Evolutionary conservation across 306 rosid species (phyloP).

Genomic region (Trifolium fragiferum): DNA sequence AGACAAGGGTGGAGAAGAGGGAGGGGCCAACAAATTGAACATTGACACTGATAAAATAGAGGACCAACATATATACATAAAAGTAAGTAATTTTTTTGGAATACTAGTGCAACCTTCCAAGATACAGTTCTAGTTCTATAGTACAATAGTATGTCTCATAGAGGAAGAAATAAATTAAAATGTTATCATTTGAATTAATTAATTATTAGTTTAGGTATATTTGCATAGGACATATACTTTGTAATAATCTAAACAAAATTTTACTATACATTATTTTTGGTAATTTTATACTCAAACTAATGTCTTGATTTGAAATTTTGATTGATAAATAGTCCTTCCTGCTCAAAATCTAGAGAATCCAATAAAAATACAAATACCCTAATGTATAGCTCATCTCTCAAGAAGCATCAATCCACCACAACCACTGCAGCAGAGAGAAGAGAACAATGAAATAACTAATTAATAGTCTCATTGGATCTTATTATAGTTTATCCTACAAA

Average conservation of each 20-base stretch:
- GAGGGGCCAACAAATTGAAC: slow-evolving; percentile 56
- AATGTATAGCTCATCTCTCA: slow-evolving; percentile 44
- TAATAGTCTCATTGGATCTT: slow-evolving; percentile 55
- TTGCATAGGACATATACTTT: slow-evolving; percentile 21
- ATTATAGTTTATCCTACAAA: slow-evolving; percentile 50
- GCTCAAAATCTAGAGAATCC: neutral
- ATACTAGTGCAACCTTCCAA: slow-evolving; percentile 44
- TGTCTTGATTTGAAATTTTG: slow-evolving; percentile 3
- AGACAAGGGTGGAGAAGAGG: slow-evolving; percentile 33
- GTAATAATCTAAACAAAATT: slow-evolving; percentile 3
- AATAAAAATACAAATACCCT: neutral
- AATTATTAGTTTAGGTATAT: slow-evolving; percentile 37
- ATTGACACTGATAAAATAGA: slow-evolving; percentile 42
- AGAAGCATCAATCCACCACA: slow-evolving; percentile 49
- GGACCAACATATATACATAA: slow-evolving; percentile 41
- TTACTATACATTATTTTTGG: neutral
- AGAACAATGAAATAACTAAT: slow-evolving; percentile 52
- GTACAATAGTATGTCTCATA: slow-evolving; percentile 27
- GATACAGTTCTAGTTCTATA: slow-evolving; percentile 38
- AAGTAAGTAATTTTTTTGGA: slow-evolving; percentile 25
- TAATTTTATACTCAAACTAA: slow-evolving; percentile 25
- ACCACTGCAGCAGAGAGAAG: slow-evolving; percentile 10
- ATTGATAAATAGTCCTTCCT: neutral
- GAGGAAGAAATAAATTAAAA: slow-evolving; percentile 18
- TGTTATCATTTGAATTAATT: slow-evolving; percentile 25